A percentile compares a stretch with the other conserved stretches of the same genome.
phyloP scores from a whole-genome alignment of 345 rosid genomes.

The Rhodamnia rubescens region DNA sequence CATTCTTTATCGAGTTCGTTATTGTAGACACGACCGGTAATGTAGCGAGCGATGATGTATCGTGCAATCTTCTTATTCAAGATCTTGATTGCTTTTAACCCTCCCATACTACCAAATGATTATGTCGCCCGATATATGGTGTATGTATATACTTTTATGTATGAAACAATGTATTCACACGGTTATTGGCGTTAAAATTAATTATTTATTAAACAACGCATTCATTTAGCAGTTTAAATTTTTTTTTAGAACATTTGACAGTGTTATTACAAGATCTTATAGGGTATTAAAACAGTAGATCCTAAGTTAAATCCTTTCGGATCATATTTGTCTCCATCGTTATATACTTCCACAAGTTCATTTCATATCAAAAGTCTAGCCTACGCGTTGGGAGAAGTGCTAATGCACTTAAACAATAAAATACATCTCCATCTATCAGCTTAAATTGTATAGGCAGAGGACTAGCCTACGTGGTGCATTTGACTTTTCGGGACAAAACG shows the following conservation, averaged over 20 bases:
- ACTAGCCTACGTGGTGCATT: too few relatives aligned
- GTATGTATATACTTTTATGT: background rate
- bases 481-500: too few relatives aligned
- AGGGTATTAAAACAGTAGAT: accelerated
- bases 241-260: background rate
- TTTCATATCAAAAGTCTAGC: background rate
- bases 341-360: background rate
- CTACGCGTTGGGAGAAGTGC: too few relatives aligned
- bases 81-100: background rate
- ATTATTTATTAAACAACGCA: background rate
- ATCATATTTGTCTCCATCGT: background rate
- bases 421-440: background rate
- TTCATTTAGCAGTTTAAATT: too few relatives aligned
- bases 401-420: background rate
- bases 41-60: background rate
- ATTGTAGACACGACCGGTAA: background rate
- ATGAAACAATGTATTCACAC: background rate
- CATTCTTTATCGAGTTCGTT: background rate
- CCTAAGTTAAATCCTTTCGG: background rate
- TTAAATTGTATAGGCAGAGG: too few relatives aligned
- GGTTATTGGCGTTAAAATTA: too few relatives aligned
- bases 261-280: background rate
- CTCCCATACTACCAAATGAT: background rate
- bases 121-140: background rate
- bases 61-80: background rate